Evolutionary conservation across 306 rosid species (phyloP), one percentile per base, ranked within the genome.

Genomic region (Vicia sativa): DNA sequence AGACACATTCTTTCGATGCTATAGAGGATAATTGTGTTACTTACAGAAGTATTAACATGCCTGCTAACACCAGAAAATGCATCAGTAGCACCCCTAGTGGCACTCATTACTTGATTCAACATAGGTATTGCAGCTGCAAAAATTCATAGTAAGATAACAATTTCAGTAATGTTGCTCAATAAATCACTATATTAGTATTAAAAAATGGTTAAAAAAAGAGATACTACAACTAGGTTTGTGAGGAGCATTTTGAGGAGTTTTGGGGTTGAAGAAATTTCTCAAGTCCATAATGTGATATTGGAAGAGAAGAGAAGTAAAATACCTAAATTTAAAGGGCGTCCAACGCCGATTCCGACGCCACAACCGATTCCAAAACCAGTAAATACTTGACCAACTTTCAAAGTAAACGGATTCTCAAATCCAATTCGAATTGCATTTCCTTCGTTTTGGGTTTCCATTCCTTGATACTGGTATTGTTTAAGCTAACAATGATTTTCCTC

Each of bases 281-380:
- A 73, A 83, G 35, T 86, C 87, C 97, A 87, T 71, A 3, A 18
- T 26, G 41, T 62, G 41, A 5, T 6, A 61, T 57, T 7, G 13
- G 7, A 15, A 49, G 12, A 28, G 21, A 21, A 11, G 9, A 13
- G 38, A 6, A 3, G 7, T 6, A 45, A 5, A 28, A 53, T 87
- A 90, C 98, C 93, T 68, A 93, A 70, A 84, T 93, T 90, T 59
- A 93, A 73, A 75, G 98, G 98, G 75, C 91, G 93, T 10, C 98
- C 98, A 79, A 88, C 90, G 70, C 98, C 98, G 82, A 93, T 86
- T 41, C 98, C 98, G 42, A 86, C 80, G 57, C 96, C 96, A 53
- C 97, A 93, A 11, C 96, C 95, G 57, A 93, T 54, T 76, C 98
- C 98, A 78, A 93, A 93, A 73, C 96, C 98, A 4, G 98, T 93